Percentiles rank a stretch among this genome's conserved stretches.
phyloP scores from a whole-genome alignment of 2,329 filamentous ascomycete species.

The Xenoacremonium recifei region DNA sequence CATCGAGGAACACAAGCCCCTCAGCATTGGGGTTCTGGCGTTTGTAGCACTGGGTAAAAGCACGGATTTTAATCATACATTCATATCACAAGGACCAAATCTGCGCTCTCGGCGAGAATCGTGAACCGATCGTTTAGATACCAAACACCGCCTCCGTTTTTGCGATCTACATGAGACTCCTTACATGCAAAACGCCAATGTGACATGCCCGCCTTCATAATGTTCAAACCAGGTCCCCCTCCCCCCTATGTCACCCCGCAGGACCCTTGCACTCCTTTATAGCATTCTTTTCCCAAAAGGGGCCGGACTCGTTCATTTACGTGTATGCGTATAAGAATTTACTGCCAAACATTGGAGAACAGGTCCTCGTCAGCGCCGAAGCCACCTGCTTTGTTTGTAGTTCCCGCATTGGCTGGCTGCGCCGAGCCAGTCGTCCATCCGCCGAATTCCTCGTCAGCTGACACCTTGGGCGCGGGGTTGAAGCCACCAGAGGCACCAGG shows the following conservation, averaged over 20 bases:
- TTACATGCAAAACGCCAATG: conserved; percentile 34
- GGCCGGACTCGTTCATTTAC: conserved; percentile 13
- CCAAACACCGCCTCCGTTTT: conserved; percentile 12
- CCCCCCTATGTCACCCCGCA: not conserved
- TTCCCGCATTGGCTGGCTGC: conserved; percentile 34
- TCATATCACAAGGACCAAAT: not conserved
- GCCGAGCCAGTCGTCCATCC: conserved; percentile 76
- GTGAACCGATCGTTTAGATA: not conserved
- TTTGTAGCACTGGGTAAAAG: conserved; percentile 8
- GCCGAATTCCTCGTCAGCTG: conserved; percentile 92
- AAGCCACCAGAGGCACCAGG: conserved; percentile 65
- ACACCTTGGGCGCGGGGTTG: conserved; percentile 64
- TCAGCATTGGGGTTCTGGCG: conserved; percentile 8
- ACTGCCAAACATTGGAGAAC: conserved; percentile 96
- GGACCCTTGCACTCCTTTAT: too few species aligned
- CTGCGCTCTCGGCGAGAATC: not conserved
- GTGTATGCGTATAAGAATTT: conserved; percentile 16
- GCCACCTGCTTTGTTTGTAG: conserved; percentile 59
- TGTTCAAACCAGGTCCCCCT: conserved; percentile 15
- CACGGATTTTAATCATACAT: conserved; percentile 1
- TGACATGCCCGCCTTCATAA: conserved; percentile 28
- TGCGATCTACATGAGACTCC: conserved; percentile 30
- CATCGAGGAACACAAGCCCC: too few species aligned
- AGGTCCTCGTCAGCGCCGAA: conserved; percentile 77
- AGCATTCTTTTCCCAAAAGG: too few species aligned